Conservation (phyloP, 768 basidiomycete species). For the Termitomyces heimii region DNA sequence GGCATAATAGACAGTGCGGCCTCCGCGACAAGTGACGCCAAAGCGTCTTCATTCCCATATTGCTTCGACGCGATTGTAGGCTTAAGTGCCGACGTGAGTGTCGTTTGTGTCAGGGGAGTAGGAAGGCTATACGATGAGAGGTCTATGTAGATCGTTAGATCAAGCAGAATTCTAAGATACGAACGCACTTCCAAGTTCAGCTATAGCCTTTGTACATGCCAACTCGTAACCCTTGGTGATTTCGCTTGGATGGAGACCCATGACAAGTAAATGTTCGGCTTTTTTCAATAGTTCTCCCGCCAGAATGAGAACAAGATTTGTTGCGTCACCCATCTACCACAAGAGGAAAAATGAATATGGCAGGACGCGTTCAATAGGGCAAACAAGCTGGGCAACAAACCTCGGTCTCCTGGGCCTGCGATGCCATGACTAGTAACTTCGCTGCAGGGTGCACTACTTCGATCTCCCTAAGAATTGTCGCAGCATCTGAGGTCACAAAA, state of each 20-base stretch:
- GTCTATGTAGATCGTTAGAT: slow-evolving; percentile 33
- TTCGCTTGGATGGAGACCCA: slow-evolving; percentile 97
- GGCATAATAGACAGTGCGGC: slow-evolving; percentile 94
- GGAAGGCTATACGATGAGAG: slow-evolving; percentile 68
- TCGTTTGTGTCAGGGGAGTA: slow-evolving; percentile 61
- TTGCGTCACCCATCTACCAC: slow-evolving; percentile 95
- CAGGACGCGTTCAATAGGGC: background rate
- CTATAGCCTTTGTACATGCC: slow-evolving; percentile 74
- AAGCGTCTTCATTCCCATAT: slow-evolving; percentile 85
- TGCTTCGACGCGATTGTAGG: slow-evolving; percentile 97
- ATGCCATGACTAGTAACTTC: slow-evolving; percentile 98
- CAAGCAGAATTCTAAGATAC: background rate
- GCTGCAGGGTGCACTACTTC: slow-evolving; percentile 99
- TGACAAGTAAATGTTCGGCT: slow-evolving; percentile 85
- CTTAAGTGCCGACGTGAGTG: slow-evolving; percentile 72
- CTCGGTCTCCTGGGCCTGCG: slow-evolving; percentile 93
- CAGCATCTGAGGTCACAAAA: slow-evolving; percentile 98
- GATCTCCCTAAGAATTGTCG: slow-evolving; percentile 96
- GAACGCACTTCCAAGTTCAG: slow-evolving; percentile 85
- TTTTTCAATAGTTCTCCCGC: slow-evolving; percentile 94
- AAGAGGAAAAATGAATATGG: background rate
- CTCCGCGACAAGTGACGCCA: slow-evolving; percentile 84
- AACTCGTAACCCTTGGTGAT: slow-evolving; percentile 94
- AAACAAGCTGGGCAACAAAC: slow-evolving; percentile 34
- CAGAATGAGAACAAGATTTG: slow-evolving; percentile 92